Conservation (phyloP, 257 asterid genomes). For the Gardenia jasminoides region DNA sequence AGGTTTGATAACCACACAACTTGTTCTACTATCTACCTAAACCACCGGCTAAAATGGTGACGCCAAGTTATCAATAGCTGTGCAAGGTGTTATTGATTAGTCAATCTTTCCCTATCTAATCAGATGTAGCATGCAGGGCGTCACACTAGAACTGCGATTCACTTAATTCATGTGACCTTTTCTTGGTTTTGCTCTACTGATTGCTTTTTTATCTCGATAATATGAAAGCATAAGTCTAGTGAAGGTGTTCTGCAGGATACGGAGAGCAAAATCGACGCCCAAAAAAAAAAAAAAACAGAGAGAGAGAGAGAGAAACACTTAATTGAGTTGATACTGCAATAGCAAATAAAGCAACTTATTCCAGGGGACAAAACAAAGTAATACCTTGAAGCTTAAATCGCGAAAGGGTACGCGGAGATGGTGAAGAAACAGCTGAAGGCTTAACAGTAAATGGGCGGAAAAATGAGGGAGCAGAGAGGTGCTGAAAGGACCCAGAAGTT, state of each 20-base stretch:
- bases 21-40: too few species aligned
- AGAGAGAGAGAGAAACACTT: too few species aligned
- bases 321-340: background rate
- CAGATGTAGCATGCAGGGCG: background rate
- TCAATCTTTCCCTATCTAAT: background rate
- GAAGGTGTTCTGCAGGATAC: background rate
- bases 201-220: background rate
- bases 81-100: background rate
- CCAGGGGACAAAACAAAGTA: background rate
- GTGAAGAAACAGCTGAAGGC: conserved; percentile 38
- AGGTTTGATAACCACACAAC: background rate
- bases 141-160: too few species aligned
- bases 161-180: background rate
- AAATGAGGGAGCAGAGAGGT: conserved; percentile 27
- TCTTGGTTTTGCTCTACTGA: background rate
- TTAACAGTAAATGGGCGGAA: conserved; percentile 37
- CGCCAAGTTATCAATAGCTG: background rate
- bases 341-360: background rate
- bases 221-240: background rate
- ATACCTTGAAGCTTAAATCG: conserved; percentile 57
- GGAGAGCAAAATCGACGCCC: background rate
- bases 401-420: conserved; percentile 29
- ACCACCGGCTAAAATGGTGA: background rate
- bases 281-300: too few species aligned
- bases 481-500: conserved; percentile 31